Evolutionary conservation across 2,329 filamentous ascomycete genomes (phyloP).

Genomic region (Neofusicoccum sp.): DNA sequence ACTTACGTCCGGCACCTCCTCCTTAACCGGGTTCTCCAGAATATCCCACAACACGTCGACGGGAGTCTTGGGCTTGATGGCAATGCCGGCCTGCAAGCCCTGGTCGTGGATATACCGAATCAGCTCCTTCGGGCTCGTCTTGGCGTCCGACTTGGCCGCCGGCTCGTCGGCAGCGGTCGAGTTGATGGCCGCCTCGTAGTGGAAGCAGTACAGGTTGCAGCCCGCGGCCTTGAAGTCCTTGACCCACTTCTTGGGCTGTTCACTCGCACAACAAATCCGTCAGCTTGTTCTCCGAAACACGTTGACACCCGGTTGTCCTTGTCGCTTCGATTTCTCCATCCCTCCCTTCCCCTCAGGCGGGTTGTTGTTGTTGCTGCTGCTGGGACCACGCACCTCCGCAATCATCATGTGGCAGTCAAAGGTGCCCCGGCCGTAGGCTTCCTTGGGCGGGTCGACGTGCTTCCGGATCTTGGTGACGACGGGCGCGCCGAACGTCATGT

Average conservation of each 20-base stretch:
- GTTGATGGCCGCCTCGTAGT: conserved; percentile 89
- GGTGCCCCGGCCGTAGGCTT: conserved; percentile 74
- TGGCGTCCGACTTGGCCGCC: conserved; percentile 63
- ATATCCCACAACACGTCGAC: conserved; percentile 93
- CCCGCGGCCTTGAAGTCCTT: conserved; percentile 90
- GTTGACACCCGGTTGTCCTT: too few species aligned
- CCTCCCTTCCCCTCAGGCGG: neutral
- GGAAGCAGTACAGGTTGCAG: conserved; percentile 99
- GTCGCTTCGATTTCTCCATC: neutral
- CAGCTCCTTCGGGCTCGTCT: conserved; percentile 79
- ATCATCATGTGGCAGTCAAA: conserved; percentile 99
- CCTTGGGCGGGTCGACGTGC: conserved; percentile 73
- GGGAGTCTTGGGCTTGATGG: conserved; percentile 87
- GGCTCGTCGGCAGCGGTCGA: conserved; percentile 83
- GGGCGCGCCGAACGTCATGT: conserved; percentile 94
- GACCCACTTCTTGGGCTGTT: conserved; percentile 98
- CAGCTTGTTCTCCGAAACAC: too few species aligned
- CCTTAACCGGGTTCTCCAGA: conserved; percentile 67
- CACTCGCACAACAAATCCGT: too few species aligned
- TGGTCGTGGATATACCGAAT: conserved; percentile 87
- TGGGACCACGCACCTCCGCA: conserved; percentile 65
- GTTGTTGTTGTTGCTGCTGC: neutral
- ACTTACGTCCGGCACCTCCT: conserved; percentile 84
- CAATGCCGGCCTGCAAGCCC: conserved; percentile 88
- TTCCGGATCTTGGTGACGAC: conserved; percentile 91